Conservation (phyloP, 345 rosid genomes). For the sweet orange (Citrus sinensis) region DVS_A1.0 CM039163.1:11320501-11321000, state of each 20-base stretch:
- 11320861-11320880: neutral
- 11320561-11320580: no score
- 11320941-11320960: conserved; percentile 77
- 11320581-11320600: neutral
- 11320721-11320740: no score
- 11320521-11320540: no score
- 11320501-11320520: neutral
- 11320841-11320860: neutral
- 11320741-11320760: neutral
- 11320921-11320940: conserved; percentile 88
- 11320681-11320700: neutral
- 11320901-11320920: conserved; percentile 38
- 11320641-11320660: no score
- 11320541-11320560: no score
- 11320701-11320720: no score
- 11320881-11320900: neutral
- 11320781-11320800: neutral
- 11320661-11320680: no score
- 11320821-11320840: neutral
- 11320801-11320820: neutral
- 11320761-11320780: neutral
- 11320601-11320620: neutral
- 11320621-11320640: neutral
- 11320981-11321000: conserved; percentile 66
- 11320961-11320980: conserved; percentile 50